Evolutionary conservation across 108 stramenopile genomes (phyloP), one percentile per base, ranked within the genome.

Genomic region (Mayamaea pseudoterrestris): DNA sequence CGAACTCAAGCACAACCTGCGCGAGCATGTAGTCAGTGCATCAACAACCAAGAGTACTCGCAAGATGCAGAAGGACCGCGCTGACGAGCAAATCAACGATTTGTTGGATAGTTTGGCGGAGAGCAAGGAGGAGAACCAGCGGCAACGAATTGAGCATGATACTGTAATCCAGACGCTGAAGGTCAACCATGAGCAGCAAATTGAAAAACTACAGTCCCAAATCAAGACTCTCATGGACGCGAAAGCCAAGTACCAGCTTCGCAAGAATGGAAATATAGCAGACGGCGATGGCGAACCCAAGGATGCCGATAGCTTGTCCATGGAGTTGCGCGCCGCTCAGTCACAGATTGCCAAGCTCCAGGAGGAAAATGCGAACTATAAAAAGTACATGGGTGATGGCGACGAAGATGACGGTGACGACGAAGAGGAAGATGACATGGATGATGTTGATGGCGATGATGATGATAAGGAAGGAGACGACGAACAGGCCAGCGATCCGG

Each of bases 61-160:
- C 47, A 74, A 82, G 43, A 50, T 63, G 2, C 49, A 61, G 11
- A 45, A 50, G 30, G 61, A 68, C 50, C 53, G 62, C 34, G 72
- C 67, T 31, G 62, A 77, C 23, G 41, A 58, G 9, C 57, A 62
- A 14, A 68, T 83, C 25, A 65, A 65, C 21, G 80, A 82, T 27
- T 65, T 83, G 20, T 48, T 69, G 56, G 85, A 87, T 24, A 57
- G 80, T 30, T 69, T 92, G 21, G 71, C 72, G 35, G 90, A 85
- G 49, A 82, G 83, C 41, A 85, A 92, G 55, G 75, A 80, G 28
- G 89, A 91, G 53, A 84, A 84, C 75, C 49, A 53, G 16, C 74
- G 90, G 24, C 81, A 87, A 80, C 49, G 64, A 8, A 54, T 73
- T 42, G 69, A 74, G 11, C 76, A 90, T 48, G 39, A 49, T 7